Percentiles rank a stretch among this genome's conserved stretches.
phyloP scores from a whole-genome alignment of 2,329 filamentous ascomycete genomes.

The Dothideomycetes sp. region DNA sequence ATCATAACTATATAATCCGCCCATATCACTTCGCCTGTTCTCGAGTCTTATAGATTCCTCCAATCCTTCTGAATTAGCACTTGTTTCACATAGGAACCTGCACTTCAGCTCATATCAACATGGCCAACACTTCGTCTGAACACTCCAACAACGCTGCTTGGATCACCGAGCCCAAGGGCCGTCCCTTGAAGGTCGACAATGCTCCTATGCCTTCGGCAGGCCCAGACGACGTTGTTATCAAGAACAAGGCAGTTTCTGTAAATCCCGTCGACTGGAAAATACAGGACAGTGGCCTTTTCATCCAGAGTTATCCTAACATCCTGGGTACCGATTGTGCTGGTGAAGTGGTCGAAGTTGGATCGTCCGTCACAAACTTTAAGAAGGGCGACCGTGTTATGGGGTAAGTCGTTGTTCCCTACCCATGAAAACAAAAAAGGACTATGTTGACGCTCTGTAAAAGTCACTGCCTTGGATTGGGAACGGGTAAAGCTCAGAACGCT shows the following conservation, averaged over 20 bases:
- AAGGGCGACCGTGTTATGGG: slow-evolving; percentile 43
- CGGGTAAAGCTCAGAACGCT: slow-evolving; percentile 8
- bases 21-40: too few species aligned
- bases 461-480: slow-evolving; percentile 12
- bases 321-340: slow-evolving; percentile 32
- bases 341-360: slow-evolving; percentile 29
- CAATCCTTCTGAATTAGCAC: too few species aligned
- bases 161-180: slow-evolving; percentile 11
- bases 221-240: slow-evolving; percentile 27
- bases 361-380: slow-evolving; percentile 38
- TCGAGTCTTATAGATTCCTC: too few species aligned
- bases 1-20: too few species aligned
- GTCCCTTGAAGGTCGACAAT: slow-evolving; percentile 20
- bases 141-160: slow-evolving; percentile 16
- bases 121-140: slow-evolving; percentile 11
- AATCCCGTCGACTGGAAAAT: slow-evolving; percentile 34
- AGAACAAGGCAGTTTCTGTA: slow-evolving; percentile 29
- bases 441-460: background rate
- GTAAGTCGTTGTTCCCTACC: slow-evolving; percentile 6
- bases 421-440: background rate
- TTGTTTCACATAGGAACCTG: too few species aligned
- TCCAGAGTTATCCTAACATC: slow-evolving; percentile 28
- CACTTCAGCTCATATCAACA: background rate
- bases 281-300: slow-evolving; percentile 25
- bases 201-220: slow-evolving; percentile 25